Base-by-base conservation (phyloP, 305 asterid genomes). In the Petunia hybrid region DNA sequence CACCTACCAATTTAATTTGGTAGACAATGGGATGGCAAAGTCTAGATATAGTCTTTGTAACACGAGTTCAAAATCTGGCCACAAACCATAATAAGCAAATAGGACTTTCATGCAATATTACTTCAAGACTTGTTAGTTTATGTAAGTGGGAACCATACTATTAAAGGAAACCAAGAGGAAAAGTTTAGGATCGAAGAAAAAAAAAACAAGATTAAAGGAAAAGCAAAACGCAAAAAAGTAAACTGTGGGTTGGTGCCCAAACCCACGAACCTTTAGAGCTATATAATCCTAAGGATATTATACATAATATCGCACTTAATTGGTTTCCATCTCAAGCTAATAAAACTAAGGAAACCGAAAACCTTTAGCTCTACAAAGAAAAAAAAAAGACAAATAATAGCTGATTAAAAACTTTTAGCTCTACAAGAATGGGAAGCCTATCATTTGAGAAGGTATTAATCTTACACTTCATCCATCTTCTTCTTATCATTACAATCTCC, bases 401-500 rank as follows among this genome's bases (percentile, higher is more conserved):
- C n/a, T n/a, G n/a, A n/a, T n/a, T n/a, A n/a, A n/a, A n/a, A n/a
- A n/a, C n/a, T n/a, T n/a, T n/a, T n/a, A n/a, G n/a, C n/a, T n/a
- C n/a, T n/a, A n/a, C 78, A 73, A 73, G 35, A 73, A 73, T 73
- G 78, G 78, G 78, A 35, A 73, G 78, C 78, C 51, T 73, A 51
- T 48, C 78, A 51, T 73, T 73, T 51, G 62, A 73, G 63, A 73
- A 73, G 78, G 78, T 73, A 73, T 51, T 51, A 22, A 22, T 22
- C 56, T 51, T 31, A 73, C 48, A 45, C 42, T 46, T 46, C 62
- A 56, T 14, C 62, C 35, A 56, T 4, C 16, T 56, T 56, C 35
- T 56, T 56, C 61, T 56, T 6, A 48, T 48, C 56, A 48, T 48
- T 48, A 48, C 13, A 48, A 48, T 48, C 55, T 48, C 56, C 56